These are phyloP conservation scores for Aspergillus homomorphus DNA, from an alignment of 495 filamentous ascomycete species.

Conservation along the genomic window DNA sequence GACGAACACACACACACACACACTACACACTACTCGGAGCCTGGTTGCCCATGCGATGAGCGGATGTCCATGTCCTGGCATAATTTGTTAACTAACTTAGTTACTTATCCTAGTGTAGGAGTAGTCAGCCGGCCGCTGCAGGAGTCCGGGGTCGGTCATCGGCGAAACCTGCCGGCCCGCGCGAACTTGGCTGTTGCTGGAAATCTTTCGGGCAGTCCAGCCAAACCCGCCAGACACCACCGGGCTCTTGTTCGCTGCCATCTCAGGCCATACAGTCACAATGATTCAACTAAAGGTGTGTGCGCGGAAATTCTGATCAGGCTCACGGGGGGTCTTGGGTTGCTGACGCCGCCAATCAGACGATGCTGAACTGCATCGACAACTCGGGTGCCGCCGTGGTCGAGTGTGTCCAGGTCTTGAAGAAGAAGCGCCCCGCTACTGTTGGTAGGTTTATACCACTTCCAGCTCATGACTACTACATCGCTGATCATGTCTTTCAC, in stretches of 20 bases:
- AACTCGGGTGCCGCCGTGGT: slow-evolving; percentile 98
- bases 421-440: slow-evolving; percentile 83
- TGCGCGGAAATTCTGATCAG: not conserved
- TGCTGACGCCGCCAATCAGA: slow-evolving; percentile 50
- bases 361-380: slow-evolving; percentile 99
- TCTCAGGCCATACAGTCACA: slow-evolving; percentile 41
- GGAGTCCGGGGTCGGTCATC: slow-evolving; percentile 25
- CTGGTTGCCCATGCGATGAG: slow-evolving; percentile 14
- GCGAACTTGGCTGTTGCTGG: slow-evolving; percentile 6
- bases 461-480: slow-evolving; percentile 3
- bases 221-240: slow-evolving; percentile 5
- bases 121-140: slow-evolving; percentile 1
- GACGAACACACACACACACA: not conserved
- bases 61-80: too few species aligned
- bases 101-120: not conserved
- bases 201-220: slow-evolving; percentile 23
- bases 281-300: slow-evolving; percentile 99
- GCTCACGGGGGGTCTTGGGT: not conserved
- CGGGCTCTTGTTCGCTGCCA: slow-evolving; percentile 11
- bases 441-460: slow-evolving; percentile 63
- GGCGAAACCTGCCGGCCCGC: slow-evolving; percentile 27
- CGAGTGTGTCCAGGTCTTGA: slow-evolving; percentile 89
- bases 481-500: slow-evolving; percentile 4
- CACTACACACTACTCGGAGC: not conserved
- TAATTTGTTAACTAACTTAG: too few species aligned